phyloP scores from a whole-genome alignment of 768 basidiomycete genomes.

The Phaffia tasmanica region DNA sequence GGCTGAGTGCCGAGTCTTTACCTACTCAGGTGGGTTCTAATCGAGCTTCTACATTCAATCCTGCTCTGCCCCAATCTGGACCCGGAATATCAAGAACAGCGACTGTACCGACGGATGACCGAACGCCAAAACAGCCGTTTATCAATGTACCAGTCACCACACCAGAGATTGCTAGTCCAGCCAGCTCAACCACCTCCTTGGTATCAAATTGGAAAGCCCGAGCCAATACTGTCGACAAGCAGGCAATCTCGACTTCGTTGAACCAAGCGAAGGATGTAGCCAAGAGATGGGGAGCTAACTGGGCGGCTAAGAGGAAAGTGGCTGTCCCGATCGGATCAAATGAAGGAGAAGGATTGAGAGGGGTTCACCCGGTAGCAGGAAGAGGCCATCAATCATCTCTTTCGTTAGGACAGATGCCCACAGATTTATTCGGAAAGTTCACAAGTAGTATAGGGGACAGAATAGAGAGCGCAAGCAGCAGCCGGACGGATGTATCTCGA shows the following conservation, averaged over 20 bases:
- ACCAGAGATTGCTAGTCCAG: not conserved
- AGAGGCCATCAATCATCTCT: not conserved
- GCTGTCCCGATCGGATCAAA: not conserved
- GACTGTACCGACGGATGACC: not conserved
- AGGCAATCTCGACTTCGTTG: conserved; percentile 66
- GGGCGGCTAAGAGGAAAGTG: conserved; percentile 43
- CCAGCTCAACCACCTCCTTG: conserved; percentile 1
- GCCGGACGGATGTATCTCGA: not conserved
- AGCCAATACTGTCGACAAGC: conserved; percentile 51
- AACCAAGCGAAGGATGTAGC: conserved; percentile 62
- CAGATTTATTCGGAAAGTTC: no score
- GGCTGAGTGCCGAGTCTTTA: not conserved
- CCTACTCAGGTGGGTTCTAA: no score
- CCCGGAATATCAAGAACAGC: not conserved
- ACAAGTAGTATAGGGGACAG: not conserved
- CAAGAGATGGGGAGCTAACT: conserved; percentile 83
- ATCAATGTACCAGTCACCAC: not conserved
- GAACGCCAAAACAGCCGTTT: not conserved
- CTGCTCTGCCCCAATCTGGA: no score
- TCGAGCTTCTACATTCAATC: no score
- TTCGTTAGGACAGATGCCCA: no score
- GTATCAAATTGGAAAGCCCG: not conserved
- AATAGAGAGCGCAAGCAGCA: conserved; percentile 3
- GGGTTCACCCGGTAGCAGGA: not conserved
- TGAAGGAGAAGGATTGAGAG: not conserved